phyloP scores from a whole-genome alignment of 768 basidiomycete species.

The Amylocystis lapponica region DNA sequence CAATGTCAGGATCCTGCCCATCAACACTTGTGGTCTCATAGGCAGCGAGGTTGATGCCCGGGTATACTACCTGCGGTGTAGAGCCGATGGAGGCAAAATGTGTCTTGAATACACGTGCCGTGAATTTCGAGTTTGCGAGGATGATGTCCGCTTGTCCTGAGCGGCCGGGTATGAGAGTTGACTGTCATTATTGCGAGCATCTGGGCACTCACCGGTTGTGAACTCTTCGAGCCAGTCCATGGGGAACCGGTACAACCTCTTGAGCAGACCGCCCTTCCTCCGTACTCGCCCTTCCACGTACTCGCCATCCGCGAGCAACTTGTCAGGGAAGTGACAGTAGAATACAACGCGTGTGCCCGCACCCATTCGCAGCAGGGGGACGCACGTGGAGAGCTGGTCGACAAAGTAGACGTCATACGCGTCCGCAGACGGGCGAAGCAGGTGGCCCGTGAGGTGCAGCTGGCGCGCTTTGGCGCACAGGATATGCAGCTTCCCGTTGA shows the following conservation, averaged over 20 bases:
- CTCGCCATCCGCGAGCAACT: slow-evolving; percentile 72
- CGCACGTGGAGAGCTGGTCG: slow-evolving; percentile 90
- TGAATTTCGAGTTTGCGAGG: slow-evolving; percentile 89
- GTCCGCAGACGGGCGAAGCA: slow-evolving; percentile 46
- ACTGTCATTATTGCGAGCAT: not conserved
- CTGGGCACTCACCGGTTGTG: slow-evolving; percentile 65
- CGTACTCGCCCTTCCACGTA: slow-evolving; percentile 48
- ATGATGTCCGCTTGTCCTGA: slow-evolving; percentile 86
- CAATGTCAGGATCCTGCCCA: slow-evolving; percentile 43
- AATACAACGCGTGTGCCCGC: slow-evolving; percentile 82
- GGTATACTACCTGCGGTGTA: slow-evolving; percentile 81
- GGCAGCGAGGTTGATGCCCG: slow-evolving; percentile 80
- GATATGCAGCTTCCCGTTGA: slow-evolving; percentile 81
- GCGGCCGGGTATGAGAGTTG: not conserved
- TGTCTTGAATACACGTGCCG: slow-evolving; percentile 69
- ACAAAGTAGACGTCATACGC: slow-evolving; percentile 85
- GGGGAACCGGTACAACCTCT: slow-evolving; percentile 76
- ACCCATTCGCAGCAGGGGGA: slow-evolving; percentile 72
- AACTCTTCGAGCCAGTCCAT: slow-evolving; percentile 88
- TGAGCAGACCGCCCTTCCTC: slow-evolving; percentile 46
- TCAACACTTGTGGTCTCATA: slow-evolving; percentile 46
- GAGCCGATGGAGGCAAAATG: slow-evolving; percentile 66
- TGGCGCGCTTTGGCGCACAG: slow-evolving; percentile 86
- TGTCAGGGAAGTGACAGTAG: slow-evolving; percentile 98
- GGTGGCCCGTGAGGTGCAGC: slow-evolving; percentile 66